Base-by-base conservation (phyloP, 768 basidiomycete species). In the Dentipellis fragilis region DNA sequence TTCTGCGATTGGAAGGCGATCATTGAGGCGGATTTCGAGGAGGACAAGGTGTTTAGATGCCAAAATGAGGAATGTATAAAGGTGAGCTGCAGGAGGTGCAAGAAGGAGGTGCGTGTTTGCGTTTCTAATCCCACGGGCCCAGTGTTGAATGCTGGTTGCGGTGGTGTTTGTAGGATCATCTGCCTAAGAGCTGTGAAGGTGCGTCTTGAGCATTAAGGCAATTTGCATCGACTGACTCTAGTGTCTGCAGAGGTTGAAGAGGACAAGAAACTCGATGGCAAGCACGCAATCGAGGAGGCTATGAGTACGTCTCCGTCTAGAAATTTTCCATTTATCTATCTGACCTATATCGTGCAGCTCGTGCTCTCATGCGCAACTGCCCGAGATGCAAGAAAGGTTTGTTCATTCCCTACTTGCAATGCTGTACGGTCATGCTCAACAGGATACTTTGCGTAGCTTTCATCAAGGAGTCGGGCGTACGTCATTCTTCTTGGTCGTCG, bases 201-300 rank as follows among this genome's bases (percentile, higher is more conserved):
- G 55, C 21, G 65, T 51, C 35, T 42, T 6, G 10, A 48, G n/a
- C 47, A 40, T 22, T 10, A 36, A 6, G 35, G 7, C 23, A 58
- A 6, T 8, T 40, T 19, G n/a, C 16, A 14, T 35, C 1, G 16
- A 38, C 58, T 59, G 38, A 63, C 55, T 11, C 59, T 55, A 12
- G 29, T 12, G 29, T 16, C 48, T 36, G 12, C 62, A 89, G 91
- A 95, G 68, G 72, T 78, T 58, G 85, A 88, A 57, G 78, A 84
- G 11, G 90, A 93, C 66, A 81, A 78, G 58, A 78, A 81, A 50
- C 68, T 93, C 14, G 83, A 90, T 67, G 83, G 79, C 11, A 77
- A 83, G 54, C 92, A 94, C 70, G 67, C 77, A 1, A 76, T 96
- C 29, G 93, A 96, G 66, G 93, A 96, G 65, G 93, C 93, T 2